Evolutionary conservation across 1,284 basidiomycete species (phyloP).

Genomic region (Pterula multifida): DNA sequence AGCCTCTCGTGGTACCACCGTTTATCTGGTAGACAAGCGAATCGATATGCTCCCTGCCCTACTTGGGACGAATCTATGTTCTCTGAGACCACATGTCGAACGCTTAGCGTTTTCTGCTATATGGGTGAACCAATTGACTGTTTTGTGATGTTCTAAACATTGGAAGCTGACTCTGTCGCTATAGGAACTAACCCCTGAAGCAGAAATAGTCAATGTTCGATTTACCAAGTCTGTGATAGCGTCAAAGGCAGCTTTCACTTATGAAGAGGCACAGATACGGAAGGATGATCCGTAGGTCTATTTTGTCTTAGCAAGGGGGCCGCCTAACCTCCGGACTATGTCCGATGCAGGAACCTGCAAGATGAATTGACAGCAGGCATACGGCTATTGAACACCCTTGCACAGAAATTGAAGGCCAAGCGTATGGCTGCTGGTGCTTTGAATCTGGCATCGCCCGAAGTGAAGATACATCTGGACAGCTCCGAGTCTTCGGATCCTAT

Average conservation of each 20-base stretch:
- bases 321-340: background rate
- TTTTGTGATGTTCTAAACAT: background rate
- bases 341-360: conserved; percentile 41
- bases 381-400: conserved; percentile 82
- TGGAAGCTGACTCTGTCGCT: conserved; percentile 7
- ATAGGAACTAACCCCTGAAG: conserved; percentile 78
- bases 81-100: conserved; percentile 87
- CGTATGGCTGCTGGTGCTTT: conserved; percentile 93
- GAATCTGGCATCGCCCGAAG: conserved; percentile 95
- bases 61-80: conserved; percentile 94
- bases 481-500: conserved; percentile 91
- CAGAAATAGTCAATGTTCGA: conserved; percentile 82
- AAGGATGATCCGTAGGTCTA: conserved; percentile 79
- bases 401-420: conserved; percentile 75
- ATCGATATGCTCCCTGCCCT: conserved; percentile 97
- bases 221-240: conserved; percentile 97
- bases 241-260: conserved; percentile 95
- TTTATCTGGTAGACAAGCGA: conserved; percentile 97
- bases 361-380: conserved; percentile 87
- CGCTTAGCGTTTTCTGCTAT: conserved; percentile 92
- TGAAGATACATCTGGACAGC: conserved; percentile 92
- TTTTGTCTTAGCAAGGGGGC: background rate
- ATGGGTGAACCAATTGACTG: conserved; percentile 72
- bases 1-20: conserved; percentile 90
- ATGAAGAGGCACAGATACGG: conserved; percentile 90